These are phyloP conservation scores for Kazachstania sp. DNA, from an alignment of 1,139 yeast species.

Conservation along the genomic window DNA sequence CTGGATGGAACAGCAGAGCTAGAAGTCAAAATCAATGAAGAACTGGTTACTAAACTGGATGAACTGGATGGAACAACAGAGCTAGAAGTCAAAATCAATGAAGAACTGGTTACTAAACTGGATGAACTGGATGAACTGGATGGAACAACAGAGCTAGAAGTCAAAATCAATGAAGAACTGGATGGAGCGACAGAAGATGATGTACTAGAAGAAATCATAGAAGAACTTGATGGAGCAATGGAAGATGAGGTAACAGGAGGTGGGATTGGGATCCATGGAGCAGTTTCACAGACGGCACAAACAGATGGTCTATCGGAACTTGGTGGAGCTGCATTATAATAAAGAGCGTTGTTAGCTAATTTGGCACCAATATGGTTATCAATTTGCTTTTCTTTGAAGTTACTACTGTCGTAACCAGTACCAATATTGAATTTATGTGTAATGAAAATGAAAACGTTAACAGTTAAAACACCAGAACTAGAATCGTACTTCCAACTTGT, in stretches of 20 bases:
- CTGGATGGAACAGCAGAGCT: neutral
- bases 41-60: no score
- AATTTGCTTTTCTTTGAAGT: conserved; percentile 7
- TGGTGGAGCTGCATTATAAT: conserved; percentile 10
- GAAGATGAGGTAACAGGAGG: neutral
- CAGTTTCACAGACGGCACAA: conserved; percentile 9
- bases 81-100: no score
- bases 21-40: neutral
- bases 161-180: no score
- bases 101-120: no score
- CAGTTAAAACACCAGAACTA: conserved; percentile 10
- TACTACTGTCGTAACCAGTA: conserved; percentile 9
- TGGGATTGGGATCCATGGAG: conserved; percentile 12
- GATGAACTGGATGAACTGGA: no score
- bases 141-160: no score
- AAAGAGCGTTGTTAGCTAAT: conserved; percentile 10
- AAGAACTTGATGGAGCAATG: conserved; percentile 3
- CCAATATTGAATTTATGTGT: conserved; percentile 11
- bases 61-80: neutral
- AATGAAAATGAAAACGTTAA: conserved; percentile 6
- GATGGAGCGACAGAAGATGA: no score
- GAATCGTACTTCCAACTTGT: conserved; percentile 8
- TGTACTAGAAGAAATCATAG: conserved; percentile 2
- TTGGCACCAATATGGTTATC: conserved; percentile 6
- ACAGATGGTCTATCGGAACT: conserved; percentile 4